Conservation (phyloP, 352 stramenopile species). For the Pythium periplocum region DNA sequence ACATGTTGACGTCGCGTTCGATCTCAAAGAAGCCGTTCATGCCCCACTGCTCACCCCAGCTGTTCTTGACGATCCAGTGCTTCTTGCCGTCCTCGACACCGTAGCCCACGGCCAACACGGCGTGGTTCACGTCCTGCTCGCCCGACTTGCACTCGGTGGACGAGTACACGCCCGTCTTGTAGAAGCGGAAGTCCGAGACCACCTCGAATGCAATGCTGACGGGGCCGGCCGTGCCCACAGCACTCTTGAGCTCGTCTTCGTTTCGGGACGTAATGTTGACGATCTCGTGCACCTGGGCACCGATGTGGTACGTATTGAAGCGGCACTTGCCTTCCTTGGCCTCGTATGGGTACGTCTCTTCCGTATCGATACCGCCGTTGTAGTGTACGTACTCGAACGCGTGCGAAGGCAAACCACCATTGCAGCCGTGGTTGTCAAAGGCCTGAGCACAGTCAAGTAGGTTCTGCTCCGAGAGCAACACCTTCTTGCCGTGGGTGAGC, state of each 20-base stretch:
- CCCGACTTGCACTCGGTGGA: slow-evolving; percentile 76
- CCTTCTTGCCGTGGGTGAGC: slow-evolving; percentile 89
- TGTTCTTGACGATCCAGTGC: slow-evolving; percentile 99
- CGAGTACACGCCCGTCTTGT: slow-evolving; percentile 86
- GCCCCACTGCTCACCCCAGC: slow-evolving; percentile 90
- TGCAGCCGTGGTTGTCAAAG: slow-evolving; percentile 95
- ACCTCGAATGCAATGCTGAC: slow-evolving; percentile 87
- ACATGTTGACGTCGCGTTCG: slow-evolving; percentile 86
- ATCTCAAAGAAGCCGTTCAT: slow-evolving; percentile 96
- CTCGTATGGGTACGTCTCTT: slow-evolving; percentile 74
- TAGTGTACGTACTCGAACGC: slow-evolving; percentile 95
- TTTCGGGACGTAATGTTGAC: slow-evolving; percentile 84
- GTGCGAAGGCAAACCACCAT: slow-evolving; percentile 95
- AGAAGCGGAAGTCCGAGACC: slow-evolving; percentile 85
- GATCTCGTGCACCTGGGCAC: slow-evolving; percentile 63
- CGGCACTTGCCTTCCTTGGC: slow-evolving; percentile 77
- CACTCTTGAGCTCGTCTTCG: slow-evolving; percentile 67
- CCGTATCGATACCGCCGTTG: slow-evolving; percentile 82
- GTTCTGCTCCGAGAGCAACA: slow-evolving; percentile 96
- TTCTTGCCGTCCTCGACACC: slow-evolving; percentile 84
- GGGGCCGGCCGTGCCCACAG: slow-evolving; percentile 58
- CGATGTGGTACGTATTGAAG: slow-evolving; percentile 70
- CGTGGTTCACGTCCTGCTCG: slow-evolving; percentile 87
- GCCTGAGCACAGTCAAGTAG: slow-evolving; percentile 94
- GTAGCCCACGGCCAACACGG: slow-evolving; percentile 96